Conservation (phyloP, 73 alveolate species). For the Uronychia binucleata region DNA sequence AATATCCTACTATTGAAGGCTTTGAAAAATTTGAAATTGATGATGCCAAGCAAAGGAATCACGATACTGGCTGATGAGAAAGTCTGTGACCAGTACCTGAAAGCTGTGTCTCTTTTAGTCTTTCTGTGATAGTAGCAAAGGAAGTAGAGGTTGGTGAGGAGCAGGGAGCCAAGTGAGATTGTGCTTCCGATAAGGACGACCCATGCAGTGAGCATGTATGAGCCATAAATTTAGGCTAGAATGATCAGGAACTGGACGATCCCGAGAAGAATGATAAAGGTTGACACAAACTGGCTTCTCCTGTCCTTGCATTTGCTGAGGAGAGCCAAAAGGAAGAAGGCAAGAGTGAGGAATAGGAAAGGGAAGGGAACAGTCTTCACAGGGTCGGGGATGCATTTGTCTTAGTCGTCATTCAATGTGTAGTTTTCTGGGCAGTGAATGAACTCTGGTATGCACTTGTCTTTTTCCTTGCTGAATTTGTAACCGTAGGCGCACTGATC, state of each 20-base stretch:
- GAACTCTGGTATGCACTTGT: constrained; percentile 36
- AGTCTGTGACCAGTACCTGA: constrained; percentile 42
- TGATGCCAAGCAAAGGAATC: background rate
- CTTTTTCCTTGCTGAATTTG: constrained; percentile 35
- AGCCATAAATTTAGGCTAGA: background rate
- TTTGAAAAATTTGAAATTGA: constrained; percentile 27
- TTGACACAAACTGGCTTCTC: constrained; percentile 18
- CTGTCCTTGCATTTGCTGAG: constrained; percentile 28
- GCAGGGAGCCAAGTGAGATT: constrained; percentile 9
- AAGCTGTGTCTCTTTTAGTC: constrained; percentile 15
- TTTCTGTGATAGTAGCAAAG: constrained; percentile 1
- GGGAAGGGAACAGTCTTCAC: constrained; percentile 58
- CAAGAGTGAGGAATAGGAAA: background rate
- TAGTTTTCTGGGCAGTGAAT: constrained; percentile 41
- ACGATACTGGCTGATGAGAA: background rate
- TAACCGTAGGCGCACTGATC: constrained; percentile 63
- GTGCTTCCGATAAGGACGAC: constrained; percentile 14
- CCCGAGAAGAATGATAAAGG: constrained; percentile 10
- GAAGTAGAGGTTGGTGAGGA: constrained; percentile 22
- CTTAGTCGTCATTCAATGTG: constrained; percentile 26
- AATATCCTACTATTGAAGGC: too few relatives aligned
- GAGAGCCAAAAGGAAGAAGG: constrained; percentile 6
- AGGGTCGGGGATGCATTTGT: constrained; percentile 60
- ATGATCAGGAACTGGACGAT: constrained; percentile 20
- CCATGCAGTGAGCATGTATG: constrained; percentile 20